Percentiles rank a stretch among this genome's conserved stretches.
These are phyloP conservation scores for Chaetomium sp. DNA, from an alignment of 2,329 filamentous ascomycete species.

Conservation along the genomic window DNA sequence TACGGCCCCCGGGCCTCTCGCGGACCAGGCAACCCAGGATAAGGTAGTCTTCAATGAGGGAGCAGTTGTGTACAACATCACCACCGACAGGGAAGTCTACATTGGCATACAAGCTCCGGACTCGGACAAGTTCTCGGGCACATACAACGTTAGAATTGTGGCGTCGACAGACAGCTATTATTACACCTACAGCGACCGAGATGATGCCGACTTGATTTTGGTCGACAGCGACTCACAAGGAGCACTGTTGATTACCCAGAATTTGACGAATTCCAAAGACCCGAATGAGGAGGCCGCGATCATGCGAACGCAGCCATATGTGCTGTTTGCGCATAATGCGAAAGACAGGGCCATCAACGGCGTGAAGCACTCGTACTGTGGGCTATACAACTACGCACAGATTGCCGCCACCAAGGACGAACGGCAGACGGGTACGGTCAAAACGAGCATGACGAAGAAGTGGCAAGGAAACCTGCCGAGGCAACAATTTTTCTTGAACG, in stretches of 20 bases:
- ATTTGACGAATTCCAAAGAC: slow-evolving; percentile 62
- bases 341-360: slow-evolving; percentile 65
- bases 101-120: slow-evolving; percentile 74
- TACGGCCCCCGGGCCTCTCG: slow-evolving; percentile 65
- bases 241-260: slow-evolving; percentile 76
- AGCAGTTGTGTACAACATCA: slow-evolving; percentile 65
- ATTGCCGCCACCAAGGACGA: slow-evolving; percentile 61
- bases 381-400: slow-evolving; percentile 66
- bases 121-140: slow-evolving; percentile 60
- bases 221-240: slow-evolving; percentile 83
- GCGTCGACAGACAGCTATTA: slow-evolving; percentile 79
- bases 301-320: slow-evolving; percentile 65
- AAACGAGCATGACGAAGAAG: slow-evolving; percentile 68
- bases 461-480: slow-evolving; percentile 70
- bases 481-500: slow-evolving; percentile 83
- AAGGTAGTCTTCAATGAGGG: slow-evolving; percentile 63
- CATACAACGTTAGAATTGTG: slow-evolving; percentile 80
- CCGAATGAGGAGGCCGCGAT: slow-evolving; percentile 57
- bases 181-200: slow-evolving; percentile 61
- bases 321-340: slow-evolving; percentile 71
- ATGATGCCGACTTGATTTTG: slow-evolving; percentile 65
- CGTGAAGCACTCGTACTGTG: slow-evolving; percentile 79
- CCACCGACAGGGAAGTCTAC: slow-evolving; percentile 68
- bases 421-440: slow-evolving; percentile 50
- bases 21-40: slow-evolving; percentile 48